Base-by-base conservation (phyloP, 805 yeast species). In the Jamesozyma piceae region DNA sequence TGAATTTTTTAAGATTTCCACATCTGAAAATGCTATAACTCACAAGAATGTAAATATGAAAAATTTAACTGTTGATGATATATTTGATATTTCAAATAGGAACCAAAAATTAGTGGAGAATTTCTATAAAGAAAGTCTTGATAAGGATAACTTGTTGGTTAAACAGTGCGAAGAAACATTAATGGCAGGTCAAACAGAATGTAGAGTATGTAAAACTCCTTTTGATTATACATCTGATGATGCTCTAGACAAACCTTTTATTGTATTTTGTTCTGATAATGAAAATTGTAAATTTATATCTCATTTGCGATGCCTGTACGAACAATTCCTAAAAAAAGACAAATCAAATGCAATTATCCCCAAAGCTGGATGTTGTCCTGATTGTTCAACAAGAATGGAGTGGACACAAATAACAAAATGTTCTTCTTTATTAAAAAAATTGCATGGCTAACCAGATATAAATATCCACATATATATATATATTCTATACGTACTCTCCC, bases 241-340 rank as follows among this genome's bases (percentile, higher is more conserved):
- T 18, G n/a, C 18, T 1, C 38, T 24, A 1, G 43, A 41, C 31
- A 54, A 62, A 41, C 72, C 72, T 0, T 46, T 64, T 20, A 36
- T 68, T 2, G 60, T 64, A 2, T 52, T 62, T 3, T 72, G 77
- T 33, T 48, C 55, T 28, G 11, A 24, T 24, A 49, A 57, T 29
- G 43, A 45, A 1, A 39, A 41, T 2, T 73, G 77, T 47, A 43
- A 51, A 2, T 48, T 48, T 18, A 47, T 61, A 2, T 51, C 60
- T 6, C 77, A 74, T 52, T 48, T 74, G 28, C 24, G 51, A 1
- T 74, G 78, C 48, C 42, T 71, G 5, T 65, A 67, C n/a, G 42
- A 49, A 3, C 39, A 41, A 2, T 56, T 55, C 28, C 14, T 26
- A 24, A 18, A 26, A 17, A n/a, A 36, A 10, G 31, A 26, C 4